Conservation (phyloP, 371 early-diverging fungal genomes). For the Mortierella sp. region DNA sequence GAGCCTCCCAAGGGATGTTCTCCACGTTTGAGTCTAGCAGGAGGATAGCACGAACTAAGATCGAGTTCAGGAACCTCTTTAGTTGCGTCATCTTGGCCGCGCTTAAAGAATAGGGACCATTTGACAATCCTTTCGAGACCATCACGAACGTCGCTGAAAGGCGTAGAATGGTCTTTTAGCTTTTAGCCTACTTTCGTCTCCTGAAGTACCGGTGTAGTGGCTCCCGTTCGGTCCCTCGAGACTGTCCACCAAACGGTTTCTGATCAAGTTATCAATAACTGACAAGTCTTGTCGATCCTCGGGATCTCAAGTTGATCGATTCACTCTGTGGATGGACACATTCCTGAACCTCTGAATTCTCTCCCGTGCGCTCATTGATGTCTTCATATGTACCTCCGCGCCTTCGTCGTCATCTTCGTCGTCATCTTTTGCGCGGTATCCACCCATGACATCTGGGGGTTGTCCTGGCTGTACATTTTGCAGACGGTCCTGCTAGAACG, state of each 20-base stretch:
- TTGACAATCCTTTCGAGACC: conserved; percentile 27
- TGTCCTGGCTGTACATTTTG: not conserved
- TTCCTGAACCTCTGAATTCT: too few relatives aligned
- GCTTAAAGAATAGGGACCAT: conserved; percentile 26
- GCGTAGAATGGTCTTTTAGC: conserved; percentile 19
- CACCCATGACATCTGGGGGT: not conserved
- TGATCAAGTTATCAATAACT: conserved; percentile 25
- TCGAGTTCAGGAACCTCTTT: conserved; percentile 2
- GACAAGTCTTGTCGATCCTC: conserved; percentile 4
- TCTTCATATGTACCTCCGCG: not conserved
- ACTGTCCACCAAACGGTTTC: conserved; percentile 32
- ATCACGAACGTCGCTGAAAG: conserved; percentile 30
- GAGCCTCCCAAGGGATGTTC: conserved; percentile 27
- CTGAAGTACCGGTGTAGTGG: too few relatives aligned
- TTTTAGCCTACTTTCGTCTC: too few relatives aligned
- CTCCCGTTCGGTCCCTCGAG: conserved; percentile 1
- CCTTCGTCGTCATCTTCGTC: conserved; percentile 3
- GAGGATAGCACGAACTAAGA: conserved; percentile 14
- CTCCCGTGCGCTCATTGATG: not conserved
- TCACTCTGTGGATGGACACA: conserved; percentile 5
- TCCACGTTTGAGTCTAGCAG: conserved; percentile 9
- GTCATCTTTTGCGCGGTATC: not conserved
- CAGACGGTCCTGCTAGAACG: conserved; percentile 12
- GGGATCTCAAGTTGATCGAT: conserved; percentile 16
- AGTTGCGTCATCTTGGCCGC: not conserved